These are phyloP conservation scores for Paraglomus brasilianum DNA, from an alignment of 192 early-diverging fungal genomes.

Conservation along the genomic window DNA sequence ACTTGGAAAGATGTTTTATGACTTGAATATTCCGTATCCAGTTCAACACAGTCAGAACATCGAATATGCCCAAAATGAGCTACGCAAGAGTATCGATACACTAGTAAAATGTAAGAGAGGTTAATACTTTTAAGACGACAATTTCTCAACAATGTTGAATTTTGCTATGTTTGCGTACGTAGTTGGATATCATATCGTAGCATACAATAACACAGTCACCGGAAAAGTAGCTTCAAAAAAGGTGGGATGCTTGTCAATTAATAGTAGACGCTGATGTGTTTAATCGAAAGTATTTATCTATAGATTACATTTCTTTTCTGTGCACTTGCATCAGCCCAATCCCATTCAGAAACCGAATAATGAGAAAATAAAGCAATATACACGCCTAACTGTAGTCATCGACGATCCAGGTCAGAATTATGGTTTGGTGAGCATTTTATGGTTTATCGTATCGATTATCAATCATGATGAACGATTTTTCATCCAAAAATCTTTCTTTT, in stretches of 20 bases:
- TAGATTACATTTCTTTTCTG: not conserved
- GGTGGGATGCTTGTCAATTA: constrained; percentile 16
- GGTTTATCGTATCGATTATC: not conserved
- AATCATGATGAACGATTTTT: not conserved
- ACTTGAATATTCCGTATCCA: constrained; percentile 55
- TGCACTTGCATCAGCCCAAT: constrained; percentile 36
- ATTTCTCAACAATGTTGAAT: not conserved
- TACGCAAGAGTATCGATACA: constrained; percentile 44
- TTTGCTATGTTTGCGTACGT: not conserved
- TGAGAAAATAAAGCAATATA: constrained; percentile 50
- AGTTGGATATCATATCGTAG: constrained; percentile 63
- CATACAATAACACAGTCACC: constrained; percentile 48
- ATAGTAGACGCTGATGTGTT: not conserved
- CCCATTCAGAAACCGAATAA: constrained; percentile 40
- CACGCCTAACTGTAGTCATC: constrained; percentile 55
- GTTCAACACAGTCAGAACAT: constrained; percentile 28
- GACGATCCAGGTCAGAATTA: constrained; percentile 59
- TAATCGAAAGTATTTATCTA: not conserved
- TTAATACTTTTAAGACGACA: not conserved
- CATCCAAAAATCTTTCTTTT: not conserved
- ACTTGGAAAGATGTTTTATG: constrained; percentile 53
- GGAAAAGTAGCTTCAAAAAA: constrained; percentile 47
- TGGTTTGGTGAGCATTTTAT: constrained; percentile 45
- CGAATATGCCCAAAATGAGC: constrained; percentile 39
- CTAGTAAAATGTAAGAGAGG: constrained; percentile 46